These are phyloP conservation scores for Flaveria robusta DNA, from an alignment of 129 eudicot species.

Conservation along the genomic window DNA sequence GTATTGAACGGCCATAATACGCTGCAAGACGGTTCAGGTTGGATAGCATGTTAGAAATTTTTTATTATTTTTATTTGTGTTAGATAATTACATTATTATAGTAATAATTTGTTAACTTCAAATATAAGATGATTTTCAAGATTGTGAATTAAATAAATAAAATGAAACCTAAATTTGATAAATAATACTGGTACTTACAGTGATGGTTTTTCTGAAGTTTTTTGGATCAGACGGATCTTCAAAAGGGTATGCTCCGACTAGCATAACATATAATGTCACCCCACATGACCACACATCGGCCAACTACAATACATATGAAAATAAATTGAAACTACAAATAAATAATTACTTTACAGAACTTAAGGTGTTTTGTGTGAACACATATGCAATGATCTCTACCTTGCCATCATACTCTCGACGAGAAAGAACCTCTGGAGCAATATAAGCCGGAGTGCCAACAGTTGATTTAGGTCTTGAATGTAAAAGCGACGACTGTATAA, in stretches of 20 bases:
- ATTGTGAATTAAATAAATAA: not conserved
- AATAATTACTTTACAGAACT: too few relatives aligned
- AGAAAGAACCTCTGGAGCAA: slow-evolving; percentile 81
- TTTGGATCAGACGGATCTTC: slow-evolving; percentile 77
- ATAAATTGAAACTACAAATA: too few relatives aligned
- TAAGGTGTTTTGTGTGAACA: too few relatives aligned
- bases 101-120: too few relatives aligned
- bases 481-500: slow-evolving; percentile 56
- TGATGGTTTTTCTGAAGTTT: slow-evolving; percentile 70
- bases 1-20: slow-evolving; percentile 65
- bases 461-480: slow-evolving; percentile 83
- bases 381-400: slow-evolving; percentile 31
- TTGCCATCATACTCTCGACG: slow-evolving; percentile 79
- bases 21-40: slow-evolving; percentile 38
- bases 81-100: too few relatives aligned
- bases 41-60: too few relatives aligned
- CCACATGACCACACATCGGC: slow-evolving; percentile 97
- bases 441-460: slow-evolving; percentile 79
- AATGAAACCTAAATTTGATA: not conserved
- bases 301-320: slow-evolving; percentile 38
- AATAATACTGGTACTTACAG: slow-evolving; percentile 34
- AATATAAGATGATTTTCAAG: too few relatives aligned
- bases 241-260: slow-evolving; percentile 85
- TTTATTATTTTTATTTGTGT: too few relatives aligned
- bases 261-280: slow-evolving; percentile 79